Conservation (phyloP, 306 rosid genomes). For the Astragalus membranaceus region DNA sequence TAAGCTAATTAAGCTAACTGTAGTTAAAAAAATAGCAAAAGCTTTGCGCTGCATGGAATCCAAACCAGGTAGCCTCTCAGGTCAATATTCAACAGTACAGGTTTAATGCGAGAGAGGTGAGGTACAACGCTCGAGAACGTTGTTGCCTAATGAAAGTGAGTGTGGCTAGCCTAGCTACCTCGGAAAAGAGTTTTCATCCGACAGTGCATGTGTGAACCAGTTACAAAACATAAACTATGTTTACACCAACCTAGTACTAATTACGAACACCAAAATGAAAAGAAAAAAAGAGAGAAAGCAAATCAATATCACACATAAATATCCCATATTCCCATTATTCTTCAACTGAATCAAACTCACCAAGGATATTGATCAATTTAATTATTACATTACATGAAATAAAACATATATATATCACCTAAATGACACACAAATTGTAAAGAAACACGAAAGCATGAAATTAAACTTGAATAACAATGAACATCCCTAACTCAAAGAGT, state of each 20-base stretch:
- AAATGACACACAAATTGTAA: slow-evolving; percentile 9
- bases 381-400: slow-evolving; percentile 20
- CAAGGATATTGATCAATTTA: slow-evolving; percentile 21
- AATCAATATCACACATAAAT: no score
- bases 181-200: slow-evolving; percentile 74
- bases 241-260: neutral
- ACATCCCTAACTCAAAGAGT: neutral
- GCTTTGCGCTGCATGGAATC: slow-evolving; percentile 18
- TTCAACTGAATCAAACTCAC: neutral
- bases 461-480: neutral
- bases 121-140: neutral
- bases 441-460: neutral
- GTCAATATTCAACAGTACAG: neutral
- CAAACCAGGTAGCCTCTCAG: neutral
- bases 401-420: neutral
- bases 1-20: neutral
- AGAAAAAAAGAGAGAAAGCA: no score
- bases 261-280: neutral
- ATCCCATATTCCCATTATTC: neutral
- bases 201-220: slow-evolving; percentile 77
- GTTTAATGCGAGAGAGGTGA: neutral
- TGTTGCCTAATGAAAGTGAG: slow-evolving; percentile 45
- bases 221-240: slow-evolving; percentile 22
- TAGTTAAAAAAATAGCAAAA: neutral
- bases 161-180: slow-evolving; percentile 34